Conservation (phyloP, 148 eudicot species). For the Camellia lanceoleosa region DNA sequence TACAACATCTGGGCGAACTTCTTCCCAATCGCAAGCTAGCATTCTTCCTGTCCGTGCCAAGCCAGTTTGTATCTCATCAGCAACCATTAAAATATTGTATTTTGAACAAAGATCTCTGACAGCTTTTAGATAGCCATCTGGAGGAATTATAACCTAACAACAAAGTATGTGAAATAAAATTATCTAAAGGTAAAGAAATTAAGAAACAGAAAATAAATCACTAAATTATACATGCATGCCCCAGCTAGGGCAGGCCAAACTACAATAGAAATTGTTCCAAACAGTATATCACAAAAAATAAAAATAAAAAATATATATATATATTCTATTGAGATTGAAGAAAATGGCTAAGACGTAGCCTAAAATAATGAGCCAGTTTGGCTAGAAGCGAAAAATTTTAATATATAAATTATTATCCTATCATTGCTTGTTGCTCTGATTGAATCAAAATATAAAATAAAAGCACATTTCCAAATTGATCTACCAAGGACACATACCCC, state of each 20-base stretch:
- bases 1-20: conserved; percentile 72
- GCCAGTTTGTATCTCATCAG: conserved; percentile 99
- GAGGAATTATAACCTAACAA: conserved; percentile 85
- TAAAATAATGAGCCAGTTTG: background rate
- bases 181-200: background rate
- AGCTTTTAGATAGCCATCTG: conserved; percentile 80
- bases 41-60: conserved; percentile 91
- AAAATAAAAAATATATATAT: no score
- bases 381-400: background rate
- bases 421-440: background rate
- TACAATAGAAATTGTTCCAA: no score
- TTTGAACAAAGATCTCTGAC: conserved; percentile 93
- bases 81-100: conserved; percentile 82
- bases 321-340: background rate
- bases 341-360: background rate
- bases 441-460: conserved; percentile 14
- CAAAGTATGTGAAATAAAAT: background rate
- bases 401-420: background rate
- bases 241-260: no score
- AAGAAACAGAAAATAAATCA: background rate
- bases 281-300: background rate
- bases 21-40: conserved; percentile 98
- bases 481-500: conserved; percentile 63
- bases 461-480: background rate
- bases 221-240: no score